These are phyloP conservation scores for Kazachstania kunashirensis DNA, from an alignment of 805 yeast genomes.

Conservation along the genomic window DNA sequence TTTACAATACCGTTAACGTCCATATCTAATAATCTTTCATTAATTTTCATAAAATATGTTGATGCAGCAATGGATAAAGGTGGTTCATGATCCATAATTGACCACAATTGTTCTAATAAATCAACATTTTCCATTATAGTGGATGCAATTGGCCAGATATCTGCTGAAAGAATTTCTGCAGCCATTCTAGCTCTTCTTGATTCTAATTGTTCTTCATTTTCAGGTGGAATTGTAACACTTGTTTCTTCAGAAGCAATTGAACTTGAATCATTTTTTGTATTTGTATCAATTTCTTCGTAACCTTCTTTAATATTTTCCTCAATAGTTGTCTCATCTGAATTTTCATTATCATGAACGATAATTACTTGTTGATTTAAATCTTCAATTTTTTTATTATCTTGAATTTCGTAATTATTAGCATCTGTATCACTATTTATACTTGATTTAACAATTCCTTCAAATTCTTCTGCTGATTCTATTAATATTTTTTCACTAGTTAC, in stretches of 20 bases:
- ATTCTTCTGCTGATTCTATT: conserved; percentile 19
- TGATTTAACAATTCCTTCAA: conserved; percentile 2
- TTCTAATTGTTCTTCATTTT: conserved; percentile 32
- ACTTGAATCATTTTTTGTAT: conserved; percentile 7
- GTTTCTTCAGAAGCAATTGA: conserved; percentile 25
- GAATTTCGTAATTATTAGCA: neutral
- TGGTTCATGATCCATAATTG: conserved; percentile 54
- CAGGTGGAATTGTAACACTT: conserved; percentile 28
- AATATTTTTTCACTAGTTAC: conserved; percentile 40
- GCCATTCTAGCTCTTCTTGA: conserved; percentile 53
- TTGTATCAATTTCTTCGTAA: conserved; percentile 6
- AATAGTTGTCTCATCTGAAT: neutral
- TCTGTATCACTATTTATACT: neutral
- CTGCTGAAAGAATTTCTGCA: conserved; percentile 81
- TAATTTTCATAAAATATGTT: conserved; percentile 81
- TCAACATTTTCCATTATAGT: conserved; percentile 69
- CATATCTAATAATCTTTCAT: conserved; percentile 81
- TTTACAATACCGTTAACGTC: conserved; percentile 68
- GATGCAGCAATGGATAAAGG: conserved; percentile 69
- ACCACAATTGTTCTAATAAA: conserved; percentile 66
- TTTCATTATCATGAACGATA: neutral
- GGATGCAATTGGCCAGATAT: conserved; percentile 88
- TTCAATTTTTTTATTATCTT: neutral
- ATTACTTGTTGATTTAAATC: conserved; percentile 7
- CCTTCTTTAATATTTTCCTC: conserved; percentile 1